These are phyloP conservation scores for Physocladia obscura DNA, from an alignment of 192 early-diverging fungal species.

Conservation along the genomic window DNA sequence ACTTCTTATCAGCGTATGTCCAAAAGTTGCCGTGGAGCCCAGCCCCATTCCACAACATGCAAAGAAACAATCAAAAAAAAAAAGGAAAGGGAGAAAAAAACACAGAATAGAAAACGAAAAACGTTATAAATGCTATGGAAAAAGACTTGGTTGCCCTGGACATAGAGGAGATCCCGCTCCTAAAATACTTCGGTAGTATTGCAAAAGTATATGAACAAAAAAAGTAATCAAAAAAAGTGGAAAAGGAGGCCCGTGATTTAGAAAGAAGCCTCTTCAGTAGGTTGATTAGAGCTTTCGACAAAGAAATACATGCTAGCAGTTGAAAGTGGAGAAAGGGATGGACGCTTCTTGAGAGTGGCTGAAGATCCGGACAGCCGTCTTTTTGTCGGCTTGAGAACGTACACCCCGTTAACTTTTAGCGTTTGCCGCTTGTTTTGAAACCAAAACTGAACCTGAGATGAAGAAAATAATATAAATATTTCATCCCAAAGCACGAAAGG, in stretches of 20 bases:
- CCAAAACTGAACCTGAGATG: constrained; percentile 20
- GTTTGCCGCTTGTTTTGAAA: constrained; percentile 19
- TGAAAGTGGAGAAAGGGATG: not conserved
- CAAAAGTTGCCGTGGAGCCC: too few relatives aligned
- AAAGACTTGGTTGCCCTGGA: not conserved
- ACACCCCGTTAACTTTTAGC: not conserved
- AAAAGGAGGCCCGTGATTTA: not conserved
- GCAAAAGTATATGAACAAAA: not conserved
- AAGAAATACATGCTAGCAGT: constrained; percentile 3
- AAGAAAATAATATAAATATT: not conserved
- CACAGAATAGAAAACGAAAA: not conserved
- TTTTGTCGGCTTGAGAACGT: constrained; percentile 23
- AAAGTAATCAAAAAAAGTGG: not conserved
- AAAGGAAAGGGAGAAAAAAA: not conserved
- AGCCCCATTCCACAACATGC: not conserved
- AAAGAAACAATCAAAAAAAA: not conserved
- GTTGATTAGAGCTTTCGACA: not conserved
- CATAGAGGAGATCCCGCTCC: not conserved
- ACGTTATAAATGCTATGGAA: not conserved
- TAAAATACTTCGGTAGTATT: not conserved
- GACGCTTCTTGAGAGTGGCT: not conserved
- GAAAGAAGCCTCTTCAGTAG: not conserved
- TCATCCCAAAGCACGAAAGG: not conserved
- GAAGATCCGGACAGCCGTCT: not conserved
- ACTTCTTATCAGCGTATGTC: too few relatives aligned